Base-by-base conservation (phyloP, 352 stramenopile genomes). In the Phytophthora pisi region DNA sequence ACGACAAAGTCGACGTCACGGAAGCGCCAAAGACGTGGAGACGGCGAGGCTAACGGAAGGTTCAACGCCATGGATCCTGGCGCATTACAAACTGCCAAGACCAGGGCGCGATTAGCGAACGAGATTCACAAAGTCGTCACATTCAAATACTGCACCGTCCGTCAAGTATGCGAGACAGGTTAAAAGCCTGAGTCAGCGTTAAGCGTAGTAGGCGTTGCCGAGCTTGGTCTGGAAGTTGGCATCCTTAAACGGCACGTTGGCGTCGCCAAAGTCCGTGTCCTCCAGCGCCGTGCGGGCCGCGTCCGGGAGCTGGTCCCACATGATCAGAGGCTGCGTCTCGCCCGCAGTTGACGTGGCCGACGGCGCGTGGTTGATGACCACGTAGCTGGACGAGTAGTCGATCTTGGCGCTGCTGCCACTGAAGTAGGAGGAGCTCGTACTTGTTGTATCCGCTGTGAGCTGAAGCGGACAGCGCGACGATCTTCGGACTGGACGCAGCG, bases 221-320 rank as follows among this genome's bases (percentile, higher is more conserved):
- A 70, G 51, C 52, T 74, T 74, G 18, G 43, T 63, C 56, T 61
- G 40, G 30, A 74, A 74, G 45, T 74, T 74, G n/a, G 55, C 67
- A 6, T 74, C 67, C 46, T 74, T 74, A 51, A 74, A 67, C 13
- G 67, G 67, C 51, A 70, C 61, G 31, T 70, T 74, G 16, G 66
- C 66, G 26, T 64, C 28, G 23, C 66, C 66, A 57, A 70, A 74
- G 43, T 70, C 38, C 23, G 61, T 66, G 45, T 66, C 56, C 45
- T 74, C 55, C 24, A 74, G 51, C 43, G 66, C 66, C 11, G 51
- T 61, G 13, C 66, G 66, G 5, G 66, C 66, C 2, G 55, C 66
- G 18, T 64, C 55, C 18, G 61, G 70, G 47, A 70, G 52, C 60
- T 66, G 61, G 34, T 69, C 69, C 51, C 59, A 66, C 60, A 70